Conservation (phyloP, 305 asterid species). For the Fraxinus paxiana region DNA sequence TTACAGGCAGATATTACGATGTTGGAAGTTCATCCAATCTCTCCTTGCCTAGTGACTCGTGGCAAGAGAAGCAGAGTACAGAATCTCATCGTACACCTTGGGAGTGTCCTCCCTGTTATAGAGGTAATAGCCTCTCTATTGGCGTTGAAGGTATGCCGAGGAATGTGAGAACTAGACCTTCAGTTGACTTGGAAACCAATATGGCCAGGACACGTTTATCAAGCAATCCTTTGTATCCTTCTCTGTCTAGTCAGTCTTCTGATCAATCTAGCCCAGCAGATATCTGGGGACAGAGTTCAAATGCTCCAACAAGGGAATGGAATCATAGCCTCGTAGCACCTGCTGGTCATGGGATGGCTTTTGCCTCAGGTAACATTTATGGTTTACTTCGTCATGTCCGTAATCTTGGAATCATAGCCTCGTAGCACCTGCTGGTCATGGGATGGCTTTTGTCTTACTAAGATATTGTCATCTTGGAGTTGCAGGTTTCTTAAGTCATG, state of each 20-base stretch:
- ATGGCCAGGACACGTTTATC: slow-evolving; percentile 43
- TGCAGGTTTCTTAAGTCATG: slow-evolving; percentile 55
- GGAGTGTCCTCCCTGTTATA: slow-evolving; percentile 49
- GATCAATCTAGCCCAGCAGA: slow-evolving; percentile 40
- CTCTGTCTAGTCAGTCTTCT: slow-evolving; percentile 34
- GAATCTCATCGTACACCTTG: slow-evolving; percentile 50
- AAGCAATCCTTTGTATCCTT: slow-evolving; percentile 34
- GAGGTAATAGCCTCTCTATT: slow-evolving; percentile 51
- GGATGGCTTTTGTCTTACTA: slow-evolving; percentile 13
- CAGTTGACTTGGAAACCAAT: slow-evolving; percentile 43
- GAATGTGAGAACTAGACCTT: slow-evolving; percentile 66
- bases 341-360: slow-evolving; percentile 45
- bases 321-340: slow-evolving; percentile 37
- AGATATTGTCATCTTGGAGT: slow-evolving; percentile 23
- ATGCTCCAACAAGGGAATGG: slow-evolving; percentile 48
- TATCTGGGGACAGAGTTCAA: slow-evolving; percentile 47
- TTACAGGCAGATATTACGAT: slow-evolving; percentile 54
- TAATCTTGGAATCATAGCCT: no score
- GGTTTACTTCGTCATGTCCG: slow-evolving; percentile 6
- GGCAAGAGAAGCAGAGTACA: slow-evolving; percentile 60
- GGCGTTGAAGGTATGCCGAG: slow-evolving; percentile 51
- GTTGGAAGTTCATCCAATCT: slow-evolving; percentile 64
- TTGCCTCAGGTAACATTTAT: slow-evolving; percentile 48
- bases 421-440: no score
- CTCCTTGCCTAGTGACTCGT: slow-evolving; percentile 44